phyloP scores from a whole-genome alignment of 306 rosid species.

The Gastrolobium bilobum region DNA sequence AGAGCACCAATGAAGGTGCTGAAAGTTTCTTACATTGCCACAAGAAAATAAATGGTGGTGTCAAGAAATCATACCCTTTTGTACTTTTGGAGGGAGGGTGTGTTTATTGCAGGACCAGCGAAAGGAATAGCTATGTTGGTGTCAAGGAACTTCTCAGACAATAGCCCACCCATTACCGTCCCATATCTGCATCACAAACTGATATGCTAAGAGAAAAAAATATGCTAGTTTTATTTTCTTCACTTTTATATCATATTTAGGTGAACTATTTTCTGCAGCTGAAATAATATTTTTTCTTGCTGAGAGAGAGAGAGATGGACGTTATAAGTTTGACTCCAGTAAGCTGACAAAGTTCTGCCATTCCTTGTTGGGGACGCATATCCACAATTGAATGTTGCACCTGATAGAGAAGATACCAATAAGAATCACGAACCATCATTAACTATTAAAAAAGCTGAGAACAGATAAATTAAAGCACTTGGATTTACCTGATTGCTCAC shows the following conservation, averaged over 20 bases:
- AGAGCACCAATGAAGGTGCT: slow-evolving; percentile 16
- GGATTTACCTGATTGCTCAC: slow-evolving; percentile 93
- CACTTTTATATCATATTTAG: slow-evolving; percentile 28
- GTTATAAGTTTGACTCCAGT: slow-evolving; percentile 98
- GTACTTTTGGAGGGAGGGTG: slow-evolving; percentile 96
- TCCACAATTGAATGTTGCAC: slow-evolving; percentile 95
- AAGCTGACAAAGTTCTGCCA: slow-evolving; percentile 91
- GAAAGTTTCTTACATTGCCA: slow-evolving; percentile 34
- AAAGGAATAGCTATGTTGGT: slow-evolving; percentile 87
- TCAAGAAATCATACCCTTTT: slow-evolving; percentile 73
- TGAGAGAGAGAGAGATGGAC: slow-evolving; percentile 60
- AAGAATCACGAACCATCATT: slow-evolving; percentile 15
- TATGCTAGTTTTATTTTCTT: not conserved
- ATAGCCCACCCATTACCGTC: slow-evolving; percentile 93
- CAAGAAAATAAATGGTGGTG: not conserved
- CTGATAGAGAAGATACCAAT: slow-evolving; percentile 51
- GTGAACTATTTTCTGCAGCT: slow-evolving; percentile 22
- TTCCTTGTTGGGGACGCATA: slow-evolving; percentile 93
- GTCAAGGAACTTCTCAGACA: slow-evolving; percentile 93
- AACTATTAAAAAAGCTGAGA: not conserved
- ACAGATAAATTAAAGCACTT: slow-evolving; percentile 27
- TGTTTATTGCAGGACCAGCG: slow-evolving; percentile 87
- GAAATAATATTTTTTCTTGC: not conserved
- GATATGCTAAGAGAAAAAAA: slow-evolving; percentile 26
- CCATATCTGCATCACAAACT: slow-evolving; percentile 81